These are phyloP conservation scores for Podospora australis DNA, from an alignment of 495 filamentous ascomycete genomes.

Conservation along the genomic window DNA sequence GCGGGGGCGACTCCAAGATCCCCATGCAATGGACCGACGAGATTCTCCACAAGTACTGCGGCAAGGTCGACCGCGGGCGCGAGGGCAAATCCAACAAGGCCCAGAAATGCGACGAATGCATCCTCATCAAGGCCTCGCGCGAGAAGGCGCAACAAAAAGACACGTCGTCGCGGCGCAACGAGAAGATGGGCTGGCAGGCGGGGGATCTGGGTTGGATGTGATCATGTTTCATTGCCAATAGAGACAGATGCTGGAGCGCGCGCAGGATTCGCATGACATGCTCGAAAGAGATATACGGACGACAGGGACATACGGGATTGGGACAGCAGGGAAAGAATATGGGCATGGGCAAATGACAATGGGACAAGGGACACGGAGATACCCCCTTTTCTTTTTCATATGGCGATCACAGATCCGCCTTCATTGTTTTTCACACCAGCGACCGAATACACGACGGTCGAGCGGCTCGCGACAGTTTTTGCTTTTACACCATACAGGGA, in stretches of 20 bases:
- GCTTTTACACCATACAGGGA: no score
- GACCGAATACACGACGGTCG: no score
- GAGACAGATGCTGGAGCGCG: not conserved
- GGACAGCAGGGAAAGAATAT: no score
- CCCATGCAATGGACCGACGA: conserved; percentile 20
- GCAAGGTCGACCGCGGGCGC: conserved; percentile 16
- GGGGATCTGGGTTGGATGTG: not conserved
- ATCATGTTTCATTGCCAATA: not conserved
- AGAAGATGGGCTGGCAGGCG: conserved; percentile 21
- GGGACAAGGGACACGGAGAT: no score
- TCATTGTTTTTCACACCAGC: no score
- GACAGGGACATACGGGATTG: no score
- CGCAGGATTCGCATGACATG: not conserved
- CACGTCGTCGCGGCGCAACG: conserved; percentile 9
- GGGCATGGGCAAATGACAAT: no score
- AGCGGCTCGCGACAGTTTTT: no score
- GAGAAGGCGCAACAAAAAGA: conserved; percentile 9
- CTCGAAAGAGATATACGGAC: not conserved
- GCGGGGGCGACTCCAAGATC: conserved; percentile 10
- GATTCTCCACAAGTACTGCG: conserved; percentile 26
- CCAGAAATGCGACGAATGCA: conserved; percentile 23
- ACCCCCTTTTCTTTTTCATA: not conserved
- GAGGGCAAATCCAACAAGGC: conserved; percentile 24
- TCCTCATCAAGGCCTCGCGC: conserved; percentile 19
- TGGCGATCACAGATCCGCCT: no score